Base-by-base conservation (phyloP, 345 rosid species). In the Turritis glabra region DNA sequence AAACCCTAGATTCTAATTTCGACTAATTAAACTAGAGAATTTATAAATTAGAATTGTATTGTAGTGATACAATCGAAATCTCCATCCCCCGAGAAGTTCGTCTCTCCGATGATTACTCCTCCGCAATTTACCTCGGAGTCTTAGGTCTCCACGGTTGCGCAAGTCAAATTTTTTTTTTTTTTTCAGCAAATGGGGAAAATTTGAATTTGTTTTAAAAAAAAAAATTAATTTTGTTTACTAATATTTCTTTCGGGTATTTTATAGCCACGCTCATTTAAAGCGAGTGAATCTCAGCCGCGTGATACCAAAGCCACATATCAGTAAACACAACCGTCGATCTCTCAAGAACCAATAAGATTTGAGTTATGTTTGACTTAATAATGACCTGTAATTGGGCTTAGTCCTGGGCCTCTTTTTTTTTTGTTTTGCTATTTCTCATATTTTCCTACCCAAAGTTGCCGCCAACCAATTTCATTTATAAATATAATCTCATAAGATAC, bases 371-470 rank as follows among this genome's bases (percentile, higher is more conserved):
- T 63, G 61, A 60, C 43, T 29, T 35, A n/a, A 19, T 9, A 5
- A 18, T 0, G 15, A 52, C n/a, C n/a, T n/a, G n/a, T n/a, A 21
- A 50, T 4, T 58, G 69, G 73, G 55, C n/a, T 14, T 51, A 7
- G 0, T 11, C 38, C 9, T 18, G 18, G 26, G 19, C 37, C 25
- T 70, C 19, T 9, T 9, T 19, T 6, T 19, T 26, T 35, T 62
- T 17, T n/a, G n/a, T 15, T 29, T 29, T 41, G 21, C 2, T 29
- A 47, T 41, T 54, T 57, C 12, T 27, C 15, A 6, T 44, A 62
- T 52, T 63, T 47, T 47, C 48, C 21, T 71, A 58, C 57, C 57
- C 51, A 77, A 69, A 65, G 55, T 77, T 72, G 69, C 57, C 69
- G 69, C 73, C 81, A 65, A 71, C 12, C 41, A 47, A 64, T 13